Conservation (phyloP, 73 alveolate species). For the Tetrahymena malaccensis region DNA sequence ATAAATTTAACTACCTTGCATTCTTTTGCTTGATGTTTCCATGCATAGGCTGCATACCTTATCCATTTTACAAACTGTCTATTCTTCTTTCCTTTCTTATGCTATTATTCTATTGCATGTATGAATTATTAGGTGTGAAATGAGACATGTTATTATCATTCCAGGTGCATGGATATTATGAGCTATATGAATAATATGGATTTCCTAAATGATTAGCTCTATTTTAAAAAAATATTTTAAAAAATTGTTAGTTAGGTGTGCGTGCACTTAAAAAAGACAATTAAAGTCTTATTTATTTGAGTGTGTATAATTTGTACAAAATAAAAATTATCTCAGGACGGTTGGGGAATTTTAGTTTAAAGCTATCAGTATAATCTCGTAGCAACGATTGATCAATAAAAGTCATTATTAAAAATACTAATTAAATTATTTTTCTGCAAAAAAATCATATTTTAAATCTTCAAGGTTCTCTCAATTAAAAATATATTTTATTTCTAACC, state of each 20-base stretch:
- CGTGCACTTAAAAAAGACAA: not conserved
- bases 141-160: not conserved
- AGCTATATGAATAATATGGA: too few species aligned
- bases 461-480: not conserved
- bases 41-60: not conserved
- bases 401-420: not conserved
- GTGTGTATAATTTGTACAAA: not conserved
- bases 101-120: not conserved
- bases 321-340: not conserved
- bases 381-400: not conserved
- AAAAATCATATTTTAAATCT: too few species aligned
- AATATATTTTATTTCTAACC: not conserved
- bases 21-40: not conserved
- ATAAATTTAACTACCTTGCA: not conserved
- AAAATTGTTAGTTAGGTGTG: not conserved
- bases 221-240: too few species aligned
- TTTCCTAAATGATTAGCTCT: not conserved
- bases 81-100: not conserved
- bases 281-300: not conserved
- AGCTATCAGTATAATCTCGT: not conserved
- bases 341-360: not conserved
- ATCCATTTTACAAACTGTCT: not conserved
- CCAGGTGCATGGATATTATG: not conserved
- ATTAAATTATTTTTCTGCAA: too few species aligned
- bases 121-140: too few species aligned